Evolutionary conservation across 2,329 filamentous ascomycete species (phyloP).

Genomic region (Penicillium hordei): DNA sequence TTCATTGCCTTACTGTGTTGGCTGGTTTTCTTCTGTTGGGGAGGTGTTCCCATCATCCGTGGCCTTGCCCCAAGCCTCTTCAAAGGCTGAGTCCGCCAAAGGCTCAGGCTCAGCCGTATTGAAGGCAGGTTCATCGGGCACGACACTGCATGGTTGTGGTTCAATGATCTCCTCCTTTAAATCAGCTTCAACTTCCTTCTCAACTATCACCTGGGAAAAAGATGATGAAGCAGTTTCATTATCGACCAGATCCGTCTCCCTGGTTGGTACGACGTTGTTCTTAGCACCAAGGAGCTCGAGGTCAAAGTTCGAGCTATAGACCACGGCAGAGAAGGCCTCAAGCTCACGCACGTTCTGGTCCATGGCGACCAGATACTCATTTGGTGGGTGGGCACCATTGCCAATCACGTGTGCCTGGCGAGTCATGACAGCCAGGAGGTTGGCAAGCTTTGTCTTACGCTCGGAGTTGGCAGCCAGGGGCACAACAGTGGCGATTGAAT

Average conservation of each 20-base stretch:
- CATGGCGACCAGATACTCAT: constrained; percentile 47
- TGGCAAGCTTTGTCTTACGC: constrained; percentile 73
- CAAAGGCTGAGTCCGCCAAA: constrained; percentile 32
- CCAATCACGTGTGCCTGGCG: constrained; percentile 89
- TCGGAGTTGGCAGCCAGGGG: constrained; percentile 35
- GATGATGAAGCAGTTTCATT: constrained; percentile 14
- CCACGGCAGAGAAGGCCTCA: constrained; percentile 50
- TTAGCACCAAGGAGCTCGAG: constrained; percentile 32
- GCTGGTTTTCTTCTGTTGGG: constrained; percentile 6
- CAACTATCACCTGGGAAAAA: constrained; percentile 23
- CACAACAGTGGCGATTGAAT: constrained; percentile 45
- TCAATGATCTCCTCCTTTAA: constrained; percentile 3
- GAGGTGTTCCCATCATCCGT: constrained; percentile 27
- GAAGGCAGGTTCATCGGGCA: not conserved
- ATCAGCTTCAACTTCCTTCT: constrained; percentile 17
- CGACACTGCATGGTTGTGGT: not conserved
- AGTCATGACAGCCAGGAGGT: constrained; percentile 83
- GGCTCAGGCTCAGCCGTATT: not conserved
- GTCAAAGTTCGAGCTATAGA: constrained; percentile 52
- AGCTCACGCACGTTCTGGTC: constrained; percentile 49
- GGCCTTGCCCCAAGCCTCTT: constrained; percentile 41
- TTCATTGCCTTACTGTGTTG: not conserved
- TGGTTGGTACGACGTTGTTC: constrained; percentile 9
- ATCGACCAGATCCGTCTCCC: constrained; percentile 6
- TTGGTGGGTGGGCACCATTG: constrained; percentile 56